These are phyloP conservation scores for Collybiopsis luxurians DNA, from an alignment of 768 basidiomycete species.

Conservation along the genomic window DNA sequence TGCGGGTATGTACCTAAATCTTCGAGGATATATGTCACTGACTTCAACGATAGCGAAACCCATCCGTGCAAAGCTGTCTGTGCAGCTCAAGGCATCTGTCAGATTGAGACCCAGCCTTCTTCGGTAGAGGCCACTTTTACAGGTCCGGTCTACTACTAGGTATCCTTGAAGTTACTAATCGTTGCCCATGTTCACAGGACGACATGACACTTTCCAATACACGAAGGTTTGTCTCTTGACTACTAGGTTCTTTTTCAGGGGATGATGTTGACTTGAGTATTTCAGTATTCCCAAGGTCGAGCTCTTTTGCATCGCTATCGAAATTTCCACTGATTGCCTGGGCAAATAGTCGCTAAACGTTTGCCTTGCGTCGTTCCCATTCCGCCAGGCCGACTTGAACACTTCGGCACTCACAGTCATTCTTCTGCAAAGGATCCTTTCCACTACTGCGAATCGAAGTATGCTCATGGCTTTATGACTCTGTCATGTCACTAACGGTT, in stretches of 20 bases:
- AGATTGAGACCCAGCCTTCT: slow-evolving; percentile 57
- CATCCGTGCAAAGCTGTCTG: slow-evolving; percentile 47
- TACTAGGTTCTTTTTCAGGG: no score
- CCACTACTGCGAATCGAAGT: slow-evolving; percentile 56
- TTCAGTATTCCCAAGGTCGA: slow-evolving; percentile 54
- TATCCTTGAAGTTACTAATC: no score
- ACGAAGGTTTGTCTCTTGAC: slow-evolving; percentile 45
- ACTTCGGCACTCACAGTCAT: slow-evolving; percentile 49
- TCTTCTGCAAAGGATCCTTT: slow-evolving; percentile 40
- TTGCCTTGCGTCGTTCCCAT: slow-evolving; percentile 48
- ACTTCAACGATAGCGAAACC: slow-evolving; percentile 36
- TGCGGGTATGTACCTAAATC: slow-evolving; percentile 45
- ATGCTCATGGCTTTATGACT: slow-evolving; percentile 7
- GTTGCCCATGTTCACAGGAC: slow-evolving; percentile 60
- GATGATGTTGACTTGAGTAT: not conserved
- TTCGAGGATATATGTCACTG: not conserved
- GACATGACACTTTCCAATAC: slow-evolving; percentile 59
- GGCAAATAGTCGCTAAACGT: slow-evolving; percentile 41
- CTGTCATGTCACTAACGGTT: not conserved
- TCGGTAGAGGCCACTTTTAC: slow-evolving; percentile 62
- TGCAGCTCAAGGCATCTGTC: slow-evolving; percentile 46
- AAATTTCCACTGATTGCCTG: not conserved
- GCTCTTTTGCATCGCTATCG: not conserved
- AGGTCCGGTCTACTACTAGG: no score
- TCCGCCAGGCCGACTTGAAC: slow-evolving; percentile 37